These are phyloP conservation scores for Choanephora cucurbitarum DNA, from an alignment of 371 early-diverging fungal genomes.

Conservation along the genomic window DNA sequence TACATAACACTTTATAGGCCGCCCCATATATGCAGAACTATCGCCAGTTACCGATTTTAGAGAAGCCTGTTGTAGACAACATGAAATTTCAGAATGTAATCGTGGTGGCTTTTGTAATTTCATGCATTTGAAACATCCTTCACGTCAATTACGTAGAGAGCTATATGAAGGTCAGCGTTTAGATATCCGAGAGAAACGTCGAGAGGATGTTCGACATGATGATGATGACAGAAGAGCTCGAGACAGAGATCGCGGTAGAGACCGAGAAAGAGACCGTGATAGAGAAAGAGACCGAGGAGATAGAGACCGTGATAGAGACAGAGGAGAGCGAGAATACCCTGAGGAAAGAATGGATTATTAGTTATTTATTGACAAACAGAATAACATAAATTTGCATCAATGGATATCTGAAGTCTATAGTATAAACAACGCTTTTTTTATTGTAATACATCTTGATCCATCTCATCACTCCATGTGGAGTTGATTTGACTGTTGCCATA, in stretches of 20 bases:
- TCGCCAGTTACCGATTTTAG: constrained; percentile 97
- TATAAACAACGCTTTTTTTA: too few relatives aligned
- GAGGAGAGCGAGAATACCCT: neutral
- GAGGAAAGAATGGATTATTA: constrained; percentile 7
- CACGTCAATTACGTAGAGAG: constrained; percentile 73
- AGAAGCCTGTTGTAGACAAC: constrained; percentile 97
- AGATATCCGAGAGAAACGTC: constrained; percentile 58
- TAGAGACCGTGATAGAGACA: neutral
- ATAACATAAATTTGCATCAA: too few relatives aligned
- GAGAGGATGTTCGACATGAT: constrained; percentile 34
- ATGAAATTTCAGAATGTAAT: constrained; percentile 93
- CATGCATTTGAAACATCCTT: constrained; percentile 93
- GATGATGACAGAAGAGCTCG: constrained; percentile 35
- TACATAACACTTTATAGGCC: constrained; percentile 44
- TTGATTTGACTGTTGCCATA: too few relatives aligned
- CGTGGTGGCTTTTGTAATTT: constrained; percentile 98
- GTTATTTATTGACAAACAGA: neutral
- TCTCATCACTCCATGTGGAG: too few relatives aligned
- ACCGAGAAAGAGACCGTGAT: constrained; percentile 28
- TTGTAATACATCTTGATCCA: too few relatives aligned
- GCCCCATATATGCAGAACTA: constrained; percentile 94
- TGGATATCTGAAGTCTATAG: too few relatives aligned
- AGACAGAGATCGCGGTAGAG: constrained; percentile 18
- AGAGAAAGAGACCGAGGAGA: constrained; percentile 8
- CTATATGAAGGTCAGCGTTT: constrained; percentile 81